Conservation (phyloP, 1,284 basidiomycete genomes). For the Meripilus lineatus region DNA sequence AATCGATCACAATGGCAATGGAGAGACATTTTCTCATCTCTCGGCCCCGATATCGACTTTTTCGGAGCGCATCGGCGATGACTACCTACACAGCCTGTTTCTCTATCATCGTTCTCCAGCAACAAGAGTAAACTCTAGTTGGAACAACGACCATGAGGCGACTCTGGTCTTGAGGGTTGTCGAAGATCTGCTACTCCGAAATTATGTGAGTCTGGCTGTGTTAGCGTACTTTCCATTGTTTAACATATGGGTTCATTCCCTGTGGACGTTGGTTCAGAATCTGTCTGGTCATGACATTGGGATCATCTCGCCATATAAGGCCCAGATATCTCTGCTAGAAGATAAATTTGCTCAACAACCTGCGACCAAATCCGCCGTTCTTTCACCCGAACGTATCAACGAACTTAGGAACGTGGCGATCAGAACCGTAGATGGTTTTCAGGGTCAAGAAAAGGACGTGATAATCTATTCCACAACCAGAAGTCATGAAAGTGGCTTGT, state of each 20-base stretch:
- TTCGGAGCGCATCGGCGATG: no score
- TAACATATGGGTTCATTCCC: not conserved
- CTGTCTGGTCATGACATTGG: conserved; percentile 75
- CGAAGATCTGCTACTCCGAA: conserved; percentile 71
- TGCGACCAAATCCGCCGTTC: no score
- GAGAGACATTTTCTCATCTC: no score
- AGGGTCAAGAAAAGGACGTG: conserved; percentile 89
- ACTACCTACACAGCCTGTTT: no score
- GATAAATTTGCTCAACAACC: conserved; percentile 63
- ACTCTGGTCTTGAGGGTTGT: conserved; percentile 71
- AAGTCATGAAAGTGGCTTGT: conserved; percentile 65
- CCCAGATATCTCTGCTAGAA: conserved; percentile 73
- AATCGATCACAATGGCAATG: conserved; percentile 52
- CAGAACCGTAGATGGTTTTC: conserved; percentile 90
- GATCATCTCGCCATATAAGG: conserved; percentile 83
- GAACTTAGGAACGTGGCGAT: conserved; percentile 68
- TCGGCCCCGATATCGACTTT: no score
- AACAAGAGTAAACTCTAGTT: conserved; percentile 57
- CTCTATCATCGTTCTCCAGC: conserved; percentile 73
- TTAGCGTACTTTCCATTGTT: conserved; percentile 1
- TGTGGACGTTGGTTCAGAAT: conserved; percentile 44
- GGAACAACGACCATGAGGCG: conserved; percentile 73
- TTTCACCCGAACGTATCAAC: no score
- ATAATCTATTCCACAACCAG: conserved; percentile 90
- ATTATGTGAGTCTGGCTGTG: conserved; percentile 70